A percentile compares a stretch with the other conserved stretches of the same genome.
Conservation (phyloP, 805 yeast species). For the Saturnispora galanensis region DNA sequence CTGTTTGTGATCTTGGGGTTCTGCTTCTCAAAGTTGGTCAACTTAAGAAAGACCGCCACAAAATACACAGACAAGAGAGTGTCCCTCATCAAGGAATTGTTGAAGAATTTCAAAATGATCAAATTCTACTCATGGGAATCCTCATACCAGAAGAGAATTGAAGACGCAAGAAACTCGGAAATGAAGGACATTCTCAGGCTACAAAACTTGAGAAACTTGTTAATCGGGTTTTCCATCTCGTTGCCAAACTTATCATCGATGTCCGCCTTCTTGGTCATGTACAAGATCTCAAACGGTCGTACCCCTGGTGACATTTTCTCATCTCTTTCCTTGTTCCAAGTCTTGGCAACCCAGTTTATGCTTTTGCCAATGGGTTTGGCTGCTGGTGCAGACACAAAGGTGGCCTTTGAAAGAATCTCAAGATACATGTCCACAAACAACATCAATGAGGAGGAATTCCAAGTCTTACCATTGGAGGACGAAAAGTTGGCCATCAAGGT, state of each 20-base stretch:
- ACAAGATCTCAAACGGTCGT: constrained; percentile 27
- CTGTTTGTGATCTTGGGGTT: constrained; percentile 38
- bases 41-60: constrained; percentile 45
- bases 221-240: constrained; percentile 50
- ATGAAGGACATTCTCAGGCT: constrained; percentile 46
- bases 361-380: constrained; percentile 63
- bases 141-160: constrained; percentile 53
- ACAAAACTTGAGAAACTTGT: constrained; percentile 51
- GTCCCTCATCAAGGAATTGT: constrained; percentile 63
- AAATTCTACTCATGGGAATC: constrained; percentile 88
- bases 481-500: constrained; percentile 38
- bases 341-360: constrained; percentile 51
- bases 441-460: constrained; percentile 28
- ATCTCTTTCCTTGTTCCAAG: constrained; percentile 56
- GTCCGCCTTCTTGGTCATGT: constrained; percentile 38
- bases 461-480: constrained; percentile 15
- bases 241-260: constrained; percentile 61
- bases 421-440: constrained; percentile 34
- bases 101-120: constrained; percentile 68
- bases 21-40: constrained; percentile 40
- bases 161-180: constrained; percentile 51
- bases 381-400: constrained; percentile 52
- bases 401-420: constrained; percentile 52
- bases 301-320: constrained; percentile 57
- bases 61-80: constrained; percentile 70